Conservation (phyloP, 176 grass and related monocot genomes). For the Musa acuminata region DNA sequence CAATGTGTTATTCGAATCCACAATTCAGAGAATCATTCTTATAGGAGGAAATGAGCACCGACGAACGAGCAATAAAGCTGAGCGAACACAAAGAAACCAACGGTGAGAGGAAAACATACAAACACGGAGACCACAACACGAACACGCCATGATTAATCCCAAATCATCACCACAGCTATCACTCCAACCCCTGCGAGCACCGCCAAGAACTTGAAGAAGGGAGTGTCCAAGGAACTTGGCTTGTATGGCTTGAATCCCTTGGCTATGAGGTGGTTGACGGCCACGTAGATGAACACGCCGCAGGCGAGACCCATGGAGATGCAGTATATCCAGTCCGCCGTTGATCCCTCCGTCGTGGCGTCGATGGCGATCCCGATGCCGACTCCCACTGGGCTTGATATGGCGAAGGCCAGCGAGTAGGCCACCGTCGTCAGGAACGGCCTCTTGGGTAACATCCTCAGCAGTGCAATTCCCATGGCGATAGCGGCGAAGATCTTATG, state of each 20-base stretch:
- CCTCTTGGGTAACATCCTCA: conserved; percentile 41
- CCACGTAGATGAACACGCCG: conserved; percentile 70
- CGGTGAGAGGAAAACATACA: no score
- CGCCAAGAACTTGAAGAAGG: conserved; percentile 49
- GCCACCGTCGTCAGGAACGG: conserved; percentile 38
- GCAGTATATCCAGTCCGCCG: conserved; percentile 49
- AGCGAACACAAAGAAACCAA: no score
- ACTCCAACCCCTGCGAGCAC: conserved; percentile 36
- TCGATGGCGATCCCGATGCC: conserved; percentile 61
- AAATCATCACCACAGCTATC: conserved; percentile 72
- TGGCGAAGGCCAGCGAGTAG: conserved; percentile 50
- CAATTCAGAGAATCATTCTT: no score
- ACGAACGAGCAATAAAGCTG: no score
- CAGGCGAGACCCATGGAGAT: conserved; percentile 61
- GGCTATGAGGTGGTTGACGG: conserved; percentile 71
- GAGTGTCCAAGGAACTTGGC: conserved; percentile 39
- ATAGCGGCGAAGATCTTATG: conserved; percentile 66
- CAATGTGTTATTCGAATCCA: no score
- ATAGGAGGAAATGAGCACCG: no score
- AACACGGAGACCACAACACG: no score
- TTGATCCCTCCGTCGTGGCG: conserved; percentile 28
- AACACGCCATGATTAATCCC: conserved; percentile 30
- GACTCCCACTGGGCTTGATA: conserved; percentile 50
- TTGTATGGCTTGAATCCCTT: conserved; percentile 47
- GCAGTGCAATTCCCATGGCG: conserved; percentile 71